Base-by-base conservation (phyloP, 441 rosid genomes). In the Mallotus japonicus region DNA sequence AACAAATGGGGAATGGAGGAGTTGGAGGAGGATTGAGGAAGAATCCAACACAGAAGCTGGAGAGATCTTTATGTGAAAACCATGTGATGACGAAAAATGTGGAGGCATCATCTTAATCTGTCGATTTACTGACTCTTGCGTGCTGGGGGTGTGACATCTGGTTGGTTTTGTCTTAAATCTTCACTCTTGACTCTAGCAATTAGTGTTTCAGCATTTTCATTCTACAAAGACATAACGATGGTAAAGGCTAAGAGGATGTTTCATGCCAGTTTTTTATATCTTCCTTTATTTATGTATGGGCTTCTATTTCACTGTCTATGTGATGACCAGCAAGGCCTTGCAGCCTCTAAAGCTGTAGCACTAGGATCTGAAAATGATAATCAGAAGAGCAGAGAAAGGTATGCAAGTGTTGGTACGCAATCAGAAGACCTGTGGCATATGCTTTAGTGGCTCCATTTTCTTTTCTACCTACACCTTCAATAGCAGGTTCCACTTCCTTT, bases 361-460 rank as follows among this genome's bases (percentile, higher is more conserved):
- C 71, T 32, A 34, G 88, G 44, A 28, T 73, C 68, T 34, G 80
- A 54, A 62, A 78, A 68, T 65, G 37, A 32, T 44, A 69, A 69
- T 0, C 57, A 68, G 53, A 79, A 80, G 78, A 80, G 73, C 12
- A 69, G 67, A 67, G 71, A 20, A 71, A 80, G 81, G 69, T 70
- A 16, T 10, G 54, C 71, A 22, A 15, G 56, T 16, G 54, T 13
- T 19, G 74, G 78, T 64, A 58, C 65, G 44, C 79, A 56, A 63
- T 65, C 75, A 28, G 91, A 81, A 74, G 98, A 10, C 97, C 93
- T 6, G 95, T 93, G 44, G 94, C 98, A 32, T 90, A 89, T 32
- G 97, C 98, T 42, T 95, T 93, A 3, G 78, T 79, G 57, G 94
- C 96, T n/a, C 98, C 99, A 8, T 93, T 95, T 74, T 97, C 99